These are phyloP conservation scores for Tubosaeta brunneosetosa DNA, from an alignment of 768 basidiomycete genomes.

Conservation along the genomic window DNA sequence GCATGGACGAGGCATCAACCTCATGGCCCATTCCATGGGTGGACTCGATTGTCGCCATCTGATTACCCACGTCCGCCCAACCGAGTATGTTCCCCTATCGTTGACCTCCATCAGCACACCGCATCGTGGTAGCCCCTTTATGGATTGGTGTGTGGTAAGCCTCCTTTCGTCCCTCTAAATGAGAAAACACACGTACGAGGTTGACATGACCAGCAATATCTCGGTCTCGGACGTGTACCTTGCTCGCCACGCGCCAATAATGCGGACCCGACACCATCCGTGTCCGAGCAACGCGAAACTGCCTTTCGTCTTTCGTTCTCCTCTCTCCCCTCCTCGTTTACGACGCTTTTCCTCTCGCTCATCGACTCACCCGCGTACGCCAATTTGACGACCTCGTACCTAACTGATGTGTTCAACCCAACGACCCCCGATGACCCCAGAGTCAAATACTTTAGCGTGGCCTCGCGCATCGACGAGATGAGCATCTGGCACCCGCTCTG, in stretches of 20 bases:
- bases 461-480: constrained; percentile 63
- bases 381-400: constrained; percentile 82
- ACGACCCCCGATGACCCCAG: constrained; percentile 68
- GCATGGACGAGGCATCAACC: constrained; percentile 78
- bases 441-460: constrained; percentile 91
- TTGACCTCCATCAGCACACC: constrained; percentile 90
- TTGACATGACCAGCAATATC: constrained; percentile 58
- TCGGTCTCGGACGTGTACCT: constrained; percentile 79
- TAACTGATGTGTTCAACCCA: constrained; percentile 79
- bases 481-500: constrained; percentile 93
- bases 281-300: constrained; percentile 27
- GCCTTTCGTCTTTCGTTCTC: constrained; percentile 48
- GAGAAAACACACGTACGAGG: constrained; percentile 12
- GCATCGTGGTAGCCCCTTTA: constrained; percentile 94
- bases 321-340: constrained; percentile 76
- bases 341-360: constrained; percentile 79
- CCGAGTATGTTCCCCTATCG: constrained; percentile 79
- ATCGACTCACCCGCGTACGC: constrained; percentile 97
- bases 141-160: constrained; percentile 95
- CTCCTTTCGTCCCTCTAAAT: constrained; percentile 2
- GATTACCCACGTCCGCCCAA: constrained; percentile 79
- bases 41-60: constrained; percentile 93
- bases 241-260: constrained; percentile 15
- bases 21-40: constrained; percentile 97
- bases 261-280: not conserved